Base-by-base conservation (phyloP, 352 stramenopile genomes). In the Globisporangium abappressorium region DNA sequence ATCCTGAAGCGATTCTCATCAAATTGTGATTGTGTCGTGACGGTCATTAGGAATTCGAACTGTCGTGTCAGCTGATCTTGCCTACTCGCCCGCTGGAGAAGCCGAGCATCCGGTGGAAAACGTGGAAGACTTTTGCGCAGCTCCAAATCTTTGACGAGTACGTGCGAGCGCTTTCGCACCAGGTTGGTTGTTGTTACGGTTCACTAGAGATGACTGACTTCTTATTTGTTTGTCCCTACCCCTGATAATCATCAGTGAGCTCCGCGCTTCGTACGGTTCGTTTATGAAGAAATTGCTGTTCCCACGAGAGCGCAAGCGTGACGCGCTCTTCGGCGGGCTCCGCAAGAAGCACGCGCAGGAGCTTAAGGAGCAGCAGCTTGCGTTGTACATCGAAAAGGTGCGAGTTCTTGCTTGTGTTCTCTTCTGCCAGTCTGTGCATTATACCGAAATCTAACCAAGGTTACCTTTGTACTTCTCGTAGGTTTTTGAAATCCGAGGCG, bases 31-130 rank as follows among this genome's bases (percentile, higher is more conserved):
- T 15, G 18, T 64, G 62, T 62, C 26, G 26, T 64, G 56, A 24
- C 65, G 38, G 69, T 49, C 65, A 33, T 57, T 64, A 90, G 81
- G 85, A 91, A 64, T 90, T 87, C 57, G 85, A 92, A 68, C 57
- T 94, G 43, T 89, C 84, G 57, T 92, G 84, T 41, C 82, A 94
- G 62, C 68, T 92, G 54, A 60, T 87, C 43, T 71, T 91, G 53
- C 81, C 77, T 34, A 65, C 72, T 47, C 76, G 81, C 15, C 64
- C 75, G 6, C 63, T 90, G 20, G 80, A 89, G 51, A 87, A 92
- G 65, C 81, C 81, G 14, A 90, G 84, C 57, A 86, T 92, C 63
- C 82, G 83, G 49, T 94, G 85, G 85, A 94, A 90, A 61, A 74
- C 79, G 8, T 94, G 85, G 85, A 90, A 90, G 57, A 82, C 82